A percentile compares a stretch with the other conserved stretches of the same genome.
phyloP scores from a whole-genome alignment of 2,329 filamentous ascomycete species.

The Lojkania enalia region DNA sequence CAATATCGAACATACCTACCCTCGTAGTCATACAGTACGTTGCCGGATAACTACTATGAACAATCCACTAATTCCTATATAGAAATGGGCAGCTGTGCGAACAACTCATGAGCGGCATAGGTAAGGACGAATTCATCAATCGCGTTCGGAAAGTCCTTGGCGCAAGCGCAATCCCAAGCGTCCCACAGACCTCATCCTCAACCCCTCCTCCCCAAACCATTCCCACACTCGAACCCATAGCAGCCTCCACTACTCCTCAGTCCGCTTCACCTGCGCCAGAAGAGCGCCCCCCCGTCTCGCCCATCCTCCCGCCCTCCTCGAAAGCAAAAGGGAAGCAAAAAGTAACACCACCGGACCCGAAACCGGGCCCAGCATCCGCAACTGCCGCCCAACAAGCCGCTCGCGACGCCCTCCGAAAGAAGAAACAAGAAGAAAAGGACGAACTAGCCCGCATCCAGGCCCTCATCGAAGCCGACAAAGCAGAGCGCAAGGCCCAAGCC shows the following conservation, averaged over 20 bases:
- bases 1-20: slow-evolving; percentile 75
- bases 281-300: slow-evolving; percentile 11
- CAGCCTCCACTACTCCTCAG: neutral
- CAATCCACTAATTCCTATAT: slow-evolving; percentile 9
- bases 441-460: slow-evolving; percentile 73
- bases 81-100: slow-evolving; percentile 77
- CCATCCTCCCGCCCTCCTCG: slow-evolving; percentile 20
- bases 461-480: slow-evolving; percentile 76
- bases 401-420: slow-evolving; percentile 58
- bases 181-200: slow-evolving; percentile 7
- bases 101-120: slow-evolving; percentile 68
- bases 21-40: slow-evolving; percentile 73
- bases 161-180: slow-evolving; percentile 31
- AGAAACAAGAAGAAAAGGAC: slow-evolving; percentile 66
- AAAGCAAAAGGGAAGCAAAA: slow-evolving; percentile 48
- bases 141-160: slow-evolving; percentile 52
- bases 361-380: slow-evolving; percentile 40
- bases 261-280: slow-evolving; percentile 6
- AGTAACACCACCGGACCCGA: slow-evolving; percentile 44
- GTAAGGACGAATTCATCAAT: slow-evolving; percentile 67
- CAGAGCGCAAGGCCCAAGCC: slow-evolving; percentile 58
- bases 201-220: neutral
- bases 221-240: neutral
- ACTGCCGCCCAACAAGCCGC: slow-evolving; percentile 42
- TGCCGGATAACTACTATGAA: neutral